Conservation (phyloP, 2,329 filamentous ascomycete genomes). For the Cordyceps farinosa region DNA sequence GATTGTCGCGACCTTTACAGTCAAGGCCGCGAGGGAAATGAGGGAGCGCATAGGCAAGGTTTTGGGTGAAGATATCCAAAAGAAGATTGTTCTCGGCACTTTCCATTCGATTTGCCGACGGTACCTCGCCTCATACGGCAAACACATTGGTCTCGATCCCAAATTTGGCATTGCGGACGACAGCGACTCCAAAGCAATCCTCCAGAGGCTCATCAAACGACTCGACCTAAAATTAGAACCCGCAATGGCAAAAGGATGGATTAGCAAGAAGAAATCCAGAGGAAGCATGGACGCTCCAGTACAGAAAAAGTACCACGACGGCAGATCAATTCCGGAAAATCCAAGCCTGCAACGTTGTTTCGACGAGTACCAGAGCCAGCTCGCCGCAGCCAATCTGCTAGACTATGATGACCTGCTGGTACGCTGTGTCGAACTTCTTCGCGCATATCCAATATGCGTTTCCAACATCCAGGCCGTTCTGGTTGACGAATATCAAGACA, state of each 20-base stretch:
- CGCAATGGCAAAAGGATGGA: constrained; percentile 66
- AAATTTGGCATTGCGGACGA: constrained; percentile 91
- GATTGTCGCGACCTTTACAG: constrained; percentile 94
- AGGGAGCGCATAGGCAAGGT: constrained; percentile 76
- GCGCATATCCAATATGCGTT: constrained; percentile 71
- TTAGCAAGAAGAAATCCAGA: constrained; percentile 64
- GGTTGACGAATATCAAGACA: constrained; percentile 97
- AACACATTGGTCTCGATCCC: constrained; percentile 73
- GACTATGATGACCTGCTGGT: constrained; percentile 94
- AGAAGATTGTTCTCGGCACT: constrained; percentile 79
- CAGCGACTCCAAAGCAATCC: constrained; percentile 71
- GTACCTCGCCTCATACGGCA: constrained; percentile 80
- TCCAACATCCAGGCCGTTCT: constrained; percentile 86
- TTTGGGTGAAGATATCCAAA: constrained; percentile 74
- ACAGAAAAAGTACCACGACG: constrained; percentile 30
- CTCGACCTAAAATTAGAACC: constrained; percentile 66
- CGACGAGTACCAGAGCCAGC: constrained; percentile 71
- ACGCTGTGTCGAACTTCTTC: constrained; percentile 75
- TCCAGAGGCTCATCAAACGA: constrained; percentile 80
- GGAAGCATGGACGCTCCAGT: constrained; percentile 40
- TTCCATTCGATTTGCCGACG: constrained; percentile 90
- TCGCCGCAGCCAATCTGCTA: constrained; percentile 74
- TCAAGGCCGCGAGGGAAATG: constrained; percentile 94
- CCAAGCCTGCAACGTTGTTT: constrained; percentile 66
- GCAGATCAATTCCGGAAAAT: constrained; percentile 35